Percentiles rank a stretch among this genome's conserved stretches.
Conservation (phyloP, 768 basidiomycete genomes). For the Psilocybe sp. region DNA sequence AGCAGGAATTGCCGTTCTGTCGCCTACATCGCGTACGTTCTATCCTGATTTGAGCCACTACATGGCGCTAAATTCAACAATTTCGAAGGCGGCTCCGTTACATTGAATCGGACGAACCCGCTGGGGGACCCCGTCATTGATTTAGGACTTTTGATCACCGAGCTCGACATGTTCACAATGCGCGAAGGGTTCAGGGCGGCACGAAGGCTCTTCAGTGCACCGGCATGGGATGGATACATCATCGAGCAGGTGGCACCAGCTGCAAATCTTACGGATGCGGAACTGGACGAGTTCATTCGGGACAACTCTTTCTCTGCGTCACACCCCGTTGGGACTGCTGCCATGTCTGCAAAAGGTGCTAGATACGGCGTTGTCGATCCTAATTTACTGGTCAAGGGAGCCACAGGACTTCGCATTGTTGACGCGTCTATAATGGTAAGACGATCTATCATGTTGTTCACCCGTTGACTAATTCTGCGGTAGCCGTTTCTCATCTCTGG, state of each 20-base stretch:
- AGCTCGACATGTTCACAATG: constrained; percentile 12
- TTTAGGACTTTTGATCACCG: constrained; percentile 6
- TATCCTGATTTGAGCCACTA: neutral
- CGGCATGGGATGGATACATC: constrained; percentile 16
- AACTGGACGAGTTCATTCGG: constrained; percentile 11
- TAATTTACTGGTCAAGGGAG: constrained; percentile 27
- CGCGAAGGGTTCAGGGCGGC: constrained; percentile 14
- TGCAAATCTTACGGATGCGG: constrained; percentile 13
- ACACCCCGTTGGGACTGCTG: constrained; percentile 27
- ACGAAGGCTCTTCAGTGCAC: constrained; percentile 9
- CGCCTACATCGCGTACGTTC: constrained; percentile 3
- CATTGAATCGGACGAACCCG: neutral
- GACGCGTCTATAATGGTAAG: constrained; percentile 32
- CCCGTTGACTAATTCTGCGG: too few species aligned
- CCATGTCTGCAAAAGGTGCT: constrained; percentile 23
- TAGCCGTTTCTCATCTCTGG: neutral
- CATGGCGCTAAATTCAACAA: neutral
- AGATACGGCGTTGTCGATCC: constrained; percentile 30
- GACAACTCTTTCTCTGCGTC: constrained; percentile 8
- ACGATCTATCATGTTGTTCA: neutral
- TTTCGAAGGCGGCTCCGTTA: constrained; percentile 1
- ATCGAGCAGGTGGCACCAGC: constrained; percentile 7
- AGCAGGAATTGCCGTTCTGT: constrained; percentile 1
- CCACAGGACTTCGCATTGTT: constrained; percentile 29
- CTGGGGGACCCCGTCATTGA: constrained; percentile 3